Evolutionary conservation across 768 basidiomycete species (phyloP).

Genomic region (Lactarius indigo): DNA sequence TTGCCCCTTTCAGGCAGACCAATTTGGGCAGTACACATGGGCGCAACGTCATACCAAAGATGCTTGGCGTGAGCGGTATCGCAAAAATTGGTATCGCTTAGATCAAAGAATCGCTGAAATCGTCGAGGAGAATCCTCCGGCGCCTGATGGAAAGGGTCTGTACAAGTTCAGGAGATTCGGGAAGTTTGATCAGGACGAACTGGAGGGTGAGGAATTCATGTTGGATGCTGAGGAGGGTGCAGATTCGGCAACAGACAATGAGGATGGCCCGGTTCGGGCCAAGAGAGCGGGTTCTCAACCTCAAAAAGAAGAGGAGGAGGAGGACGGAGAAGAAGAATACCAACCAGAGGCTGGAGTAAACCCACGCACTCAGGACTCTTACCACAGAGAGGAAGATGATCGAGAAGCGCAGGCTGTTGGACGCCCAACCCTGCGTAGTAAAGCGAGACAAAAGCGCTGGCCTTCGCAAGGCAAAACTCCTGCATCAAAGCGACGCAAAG

Average conservation of each 20-base stretch:
- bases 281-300: neutral
- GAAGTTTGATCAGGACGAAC: neutral
- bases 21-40: conserved; percentile 22
- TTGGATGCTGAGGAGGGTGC: neutral
- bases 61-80: conserved; percentile 29
- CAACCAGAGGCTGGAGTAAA: neutral
- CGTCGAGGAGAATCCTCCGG: conserved; percentile 16
- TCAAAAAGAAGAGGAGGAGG: conserved; percentile 21
- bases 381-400: neutral
- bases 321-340: neutral
- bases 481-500: neutral
- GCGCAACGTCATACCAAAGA: conserved; percentile 24
- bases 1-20: conserved; percentile 4
- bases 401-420: neutral
- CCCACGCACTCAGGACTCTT: neutral
- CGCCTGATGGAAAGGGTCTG: conserved; percentile 20
- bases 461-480: neutral
- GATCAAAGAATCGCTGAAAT: conserved; percentile 23
- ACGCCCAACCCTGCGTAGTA: neutral
- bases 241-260: conserved; percentile 6
- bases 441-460: neutral
- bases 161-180: conserved; percentile 11
- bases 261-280: conserved; percentile 1
- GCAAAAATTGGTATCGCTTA: conserved; percentile 23
- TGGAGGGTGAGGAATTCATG: neutral